These are phyloP conservation scores for Pueraria montana DNA, from an alignment of 306 rosid genomes.

Conservation along the genomic window DNA sequence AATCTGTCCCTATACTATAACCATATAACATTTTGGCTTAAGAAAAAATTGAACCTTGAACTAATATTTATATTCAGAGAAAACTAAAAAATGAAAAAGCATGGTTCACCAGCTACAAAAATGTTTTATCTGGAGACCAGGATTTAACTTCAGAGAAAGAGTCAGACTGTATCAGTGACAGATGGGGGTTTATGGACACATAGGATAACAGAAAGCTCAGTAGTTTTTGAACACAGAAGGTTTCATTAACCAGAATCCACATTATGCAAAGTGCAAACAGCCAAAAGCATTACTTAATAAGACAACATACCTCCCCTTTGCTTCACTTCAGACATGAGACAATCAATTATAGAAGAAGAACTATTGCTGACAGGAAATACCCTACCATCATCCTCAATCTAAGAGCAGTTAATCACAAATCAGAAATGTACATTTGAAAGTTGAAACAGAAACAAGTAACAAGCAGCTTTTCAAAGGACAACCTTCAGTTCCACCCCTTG, in stretches of 20 bases:
- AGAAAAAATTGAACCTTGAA: not conserved
- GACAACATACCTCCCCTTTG: constrained; percentile 66
- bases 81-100: not conserved
- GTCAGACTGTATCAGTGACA: not conserved
- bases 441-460: constrained; percentile 40
- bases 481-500: constrained; percentile 96
- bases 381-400: constrained; percentile 96
- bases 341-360: constrained; percentile 83
- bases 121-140: constrained; percentile 16
- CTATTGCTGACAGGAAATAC: constrained; percentile 94
- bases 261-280: constrained; percentile 27
- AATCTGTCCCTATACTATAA: not conserved
- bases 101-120: constrained; percentile 12
- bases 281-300: constrained; percentile 31
- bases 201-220: constrained; percentile 15
- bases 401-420: constrained; percentile 45
- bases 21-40: not conserved
- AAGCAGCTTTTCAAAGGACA: constrained; percentile 50
- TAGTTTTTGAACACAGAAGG: not conserved
- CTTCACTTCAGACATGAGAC: constrained; percentile 82
- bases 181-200: not conserved
- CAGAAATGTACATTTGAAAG: constrained; percentile 30
- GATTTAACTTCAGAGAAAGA: constrained; percentile 36
- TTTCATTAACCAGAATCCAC: constrained; percentile 30
- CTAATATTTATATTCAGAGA: not conserved